Evolutionary conservation across 305 asterid species (phyloP).

Genomic region (Withania somnifera): DNA sequence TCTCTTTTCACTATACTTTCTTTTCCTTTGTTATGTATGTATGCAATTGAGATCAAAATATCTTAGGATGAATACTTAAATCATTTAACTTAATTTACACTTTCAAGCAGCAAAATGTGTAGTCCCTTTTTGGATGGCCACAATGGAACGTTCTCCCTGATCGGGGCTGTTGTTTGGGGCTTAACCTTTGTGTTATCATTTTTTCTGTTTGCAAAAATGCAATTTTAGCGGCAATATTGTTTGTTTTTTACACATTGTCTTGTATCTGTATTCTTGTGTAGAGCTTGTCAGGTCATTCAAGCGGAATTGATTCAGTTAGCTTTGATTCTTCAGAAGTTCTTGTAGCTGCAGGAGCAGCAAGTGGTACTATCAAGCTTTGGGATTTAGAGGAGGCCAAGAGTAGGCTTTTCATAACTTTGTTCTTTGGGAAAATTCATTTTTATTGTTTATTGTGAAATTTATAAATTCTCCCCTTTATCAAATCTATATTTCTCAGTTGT

Average conservation of each 20-base stretch:
- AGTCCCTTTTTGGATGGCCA: background rate
- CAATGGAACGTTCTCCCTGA: background rate
- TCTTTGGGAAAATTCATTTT: background rate
- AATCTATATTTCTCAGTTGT: constrained; percentile 37
- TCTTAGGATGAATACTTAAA: background rate
- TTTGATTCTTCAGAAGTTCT: constrained; percentile 93
- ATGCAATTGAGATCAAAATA: background rate
- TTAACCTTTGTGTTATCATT: background rate
- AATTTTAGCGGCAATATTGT: background rate
- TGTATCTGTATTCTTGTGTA: constrained; percentile 23
- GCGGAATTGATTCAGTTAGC: constrained; percentile 97
- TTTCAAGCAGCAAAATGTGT: background rate
- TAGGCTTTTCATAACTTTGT: constrained; percentile 26
- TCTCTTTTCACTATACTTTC: background rate
- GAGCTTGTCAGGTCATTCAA: constrained; percentile 98
- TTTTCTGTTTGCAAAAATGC: background rate
- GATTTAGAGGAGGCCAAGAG: constrained; percentile 99
- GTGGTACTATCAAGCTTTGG: constrained; percentile 97
- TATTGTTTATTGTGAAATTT: background rate
- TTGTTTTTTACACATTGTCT: constrained; percentile 3
- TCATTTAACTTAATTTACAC: background rate
- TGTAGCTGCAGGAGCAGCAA: constrained; percentile 99
- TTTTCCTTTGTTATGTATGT: background rate
- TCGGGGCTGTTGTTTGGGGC: background rate
- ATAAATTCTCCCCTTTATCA: background rate